Percentiles rank a stretch among this genome's conserved stretches.
Conservation (phyloP, 106 monocot genomes). For the Dactylorhiza incarnata region DNA sequence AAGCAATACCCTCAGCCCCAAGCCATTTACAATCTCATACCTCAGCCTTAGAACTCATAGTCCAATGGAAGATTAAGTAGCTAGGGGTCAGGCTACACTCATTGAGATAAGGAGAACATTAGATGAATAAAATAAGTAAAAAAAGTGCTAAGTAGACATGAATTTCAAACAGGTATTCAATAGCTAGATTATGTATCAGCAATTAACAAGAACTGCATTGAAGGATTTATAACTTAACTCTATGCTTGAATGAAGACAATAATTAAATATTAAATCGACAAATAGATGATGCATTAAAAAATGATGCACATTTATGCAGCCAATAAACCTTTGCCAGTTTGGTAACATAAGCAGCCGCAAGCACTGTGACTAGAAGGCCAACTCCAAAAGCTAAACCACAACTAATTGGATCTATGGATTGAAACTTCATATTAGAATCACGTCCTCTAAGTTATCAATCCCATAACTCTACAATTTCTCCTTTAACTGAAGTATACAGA, state of each 20-base stretch:
- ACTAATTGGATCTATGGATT: too few species aligned
- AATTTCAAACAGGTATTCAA: not conserved
- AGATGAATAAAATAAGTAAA: too few species aligned
- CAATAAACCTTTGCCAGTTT: conserved; percentile 69
- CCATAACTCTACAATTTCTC: conserved; percentile 67
- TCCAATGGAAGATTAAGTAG: too few species aligned
- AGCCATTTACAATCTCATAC: too few species aligned
- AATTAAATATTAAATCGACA: not conserved
- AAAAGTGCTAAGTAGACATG: not conserved
- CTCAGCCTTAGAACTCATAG: too few species aligned
- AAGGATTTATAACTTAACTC: not conserved
- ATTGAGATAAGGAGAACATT: too few species aligned
- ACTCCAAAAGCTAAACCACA: conserved; percentile 72
- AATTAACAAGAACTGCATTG: not conserved
- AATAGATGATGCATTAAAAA: not conserved
- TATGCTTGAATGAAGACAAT: not conserved
- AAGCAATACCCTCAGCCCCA: too few species aligned
- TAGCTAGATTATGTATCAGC: not conserved
- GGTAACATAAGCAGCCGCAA: conserved; percentile 92
- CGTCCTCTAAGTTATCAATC: conserved; percentile 67
- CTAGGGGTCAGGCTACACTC: too few species aligned
- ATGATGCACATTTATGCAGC: not conserved
- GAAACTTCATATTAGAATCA: too few species aligned
- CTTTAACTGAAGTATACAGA: conserved; percentile 45
- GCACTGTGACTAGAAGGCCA: conserved; percentile 72